Base-by-base conservation (phyloP, 495 filamentous ascomycete species). In the Talaromyces proteolyticus region DNA sequence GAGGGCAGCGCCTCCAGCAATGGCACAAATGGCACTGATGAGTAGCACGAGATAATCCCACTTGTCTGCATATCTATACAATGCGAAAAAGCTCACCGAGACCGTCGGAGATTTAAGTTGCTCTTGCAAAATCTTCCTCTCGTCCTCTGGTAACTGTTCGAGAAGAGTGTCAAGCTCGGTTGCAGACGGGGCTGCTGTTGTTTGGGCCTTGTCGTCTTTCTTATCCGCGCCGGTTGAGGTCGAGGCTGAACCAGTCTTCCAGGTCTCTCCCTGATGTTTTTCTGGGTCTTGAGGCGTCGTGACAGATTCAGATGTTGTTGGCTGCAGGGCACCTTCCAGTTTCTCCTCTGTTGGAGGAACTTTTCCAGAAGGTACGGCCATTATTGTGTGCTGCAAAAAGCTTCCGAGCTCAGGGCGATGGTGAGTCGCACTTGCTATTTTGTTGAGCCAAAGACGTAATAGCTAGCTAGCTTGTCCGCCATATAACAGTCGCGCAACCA, bases 51-150 rank as follows among this genome's bases (percentile, higher is more conserved):
- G 49, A 3, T 86, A 51, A 65, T 97, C 91, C 52, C 79, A 80
- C 19, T 60, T 75, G 2, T 87, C 87, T 11, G 91, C 81, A 73
- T 91, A 96, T 25, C 89, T 82, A 60, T 84, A 95, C 20, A 95
- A 72, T 0, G 74, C 82, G 48, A 75, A 72, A 56, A 82, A 81
- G 6, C 77, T 83, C 19, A 88, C 72, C 53, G 81, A 82, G 39
- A 84, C 76, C 4, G 75, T 70, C 14, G 82, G 84, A 0, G 84
- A 81, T 38, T 86, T 74, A 44, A 96, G 69, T 64, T 96, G 89
- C 54, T 70, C 71, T 63, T 79, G 77, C 38, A 94, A 58, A 42
- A 93, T 80, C 42, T 78, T 71, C 47, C 74, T 74, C 59, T 95
- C 88, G 57, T 82, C 63, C 18, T 61, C 43, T 2, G 52, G 65